These are phyloP conservation scores for Heliosperma pusillum DNA, from an alignment of 148 eudicot species.

Conservation along the genomic window DNA sequence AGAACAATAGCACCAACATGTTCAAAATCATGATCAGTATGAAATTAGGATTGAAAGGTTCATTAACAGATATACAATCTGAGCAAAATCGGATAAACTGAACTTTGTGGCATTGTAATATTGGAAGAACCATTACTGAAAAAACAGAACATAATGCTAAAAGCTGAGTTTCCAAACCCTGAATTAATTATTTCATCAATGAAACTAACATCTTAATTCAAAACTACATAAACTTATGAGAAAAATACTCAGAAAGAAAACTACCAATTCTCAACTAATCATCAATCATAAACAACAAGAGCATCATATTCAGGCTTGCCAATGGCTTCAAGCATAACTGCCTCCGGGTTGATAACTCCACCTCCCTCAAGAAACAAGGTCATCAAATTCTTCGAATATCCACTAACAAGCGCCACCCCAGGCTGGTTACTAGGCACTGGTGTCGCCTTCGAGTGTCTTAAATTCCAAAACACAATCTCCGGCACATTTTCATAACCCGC, in stretches of 20 bases:
- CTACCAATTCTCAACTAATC: not conserved
- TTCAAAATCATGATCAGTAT: too few species aligned
- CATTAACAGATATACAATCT: not conserved
- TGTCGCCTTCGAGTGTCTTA: constrained; percentile 39
- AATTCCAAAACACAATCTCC: constrained; percentile 45
- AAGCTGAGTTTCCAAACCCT: not conserved
- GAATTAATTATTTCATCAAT: not conserved
- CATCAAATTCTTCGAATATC: constrained; percentile 47
- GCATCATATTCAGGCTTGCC: constrained; percentile 23
- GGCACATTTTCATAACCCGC: constrained; percentile 21
- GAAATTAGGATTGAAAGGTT: too few species aligned
- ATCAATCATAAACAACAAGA: constrained; percentile 16
- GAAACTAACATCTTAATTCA: not conserved
- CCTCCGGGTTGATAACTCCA: constrained; percentile 30
- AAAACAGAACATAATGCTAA: not conserved
- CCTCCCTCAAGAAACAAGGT: constrained; percentile 39
- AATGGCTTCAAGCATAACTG: constrained; percentile 28
- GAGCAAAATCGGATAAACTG: not conserved
- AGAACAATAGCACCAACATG: too few species aligned
- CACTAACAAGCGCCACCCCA: constrained; percentile 51
- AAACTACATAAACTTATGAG: not conserved
- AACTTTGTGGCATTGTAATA: not conserved
- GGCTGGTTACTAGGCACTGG: constrained; percentile 37
- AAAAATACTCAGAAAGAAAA: not conserved
- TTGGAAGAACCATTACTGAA: not conserved